Evolutionary conservation across 768 basidiomycete species (phyloP), one percentile per base, ranked within the genome.

Genomic region (Podaxis rugospora): DNA sequence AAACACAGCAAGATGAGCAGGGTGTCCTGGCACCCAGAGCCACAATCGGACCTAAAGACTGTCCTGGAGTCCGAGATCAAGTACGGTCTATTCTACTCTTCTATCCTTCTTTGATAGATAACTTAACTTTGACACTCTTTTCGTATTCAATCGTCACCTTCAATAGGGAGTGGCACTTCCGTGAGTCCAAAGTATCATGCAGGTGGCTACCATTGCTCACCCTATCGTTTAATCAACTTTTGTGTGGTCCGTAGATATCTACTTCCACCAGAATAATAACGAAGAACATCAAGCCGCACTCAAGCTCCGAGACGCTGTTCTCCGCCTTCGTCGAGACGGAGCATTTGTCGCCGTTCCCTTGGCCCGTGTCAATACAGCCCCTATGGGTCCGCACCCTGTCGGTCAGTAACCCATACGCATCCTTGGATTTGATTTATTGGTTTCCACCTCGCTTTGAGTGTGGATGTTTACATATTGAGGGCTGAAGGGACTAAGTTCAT

Each of bases 341-440:
- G 89, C 89, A 1, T 92, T 92, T 65, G 83, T 92, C 7, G 90
- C 89, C 1, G 90, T 91, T 1, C 90, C 90, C 6, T 76, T 89
- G 27, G 88, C 81, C 69, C 80, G 87, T 32, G 87, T 92, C 37
- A 90, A 92, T 69, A 79, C 75, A 2, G 80, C 71, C 1, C 89
- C 89, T 2, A 82, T 86, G 3, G 89, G 90, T 0, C 89, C 90
- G 14, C 90, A 92, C 73, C 90, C 90, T 3, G 82, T 85, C 54
- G 90, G 90, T 86, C 62, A 66, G 86, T 70, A 5, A 9, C 18
- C 36, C 13, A 37, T 4, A 18, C 28, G n/a, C 36, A 50, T 7
- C n/a, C n/a, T 6, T 18, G n/a, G 42, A 18, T 14, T 44, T 18
- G n/a, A 18, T 44, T 44, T 18, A 16, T 18, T 18, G 2, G 6